Evolutionary conservation across 169 alveolate species (phyloP).

Genomic region (Cytauxzoon felis): DNA sequence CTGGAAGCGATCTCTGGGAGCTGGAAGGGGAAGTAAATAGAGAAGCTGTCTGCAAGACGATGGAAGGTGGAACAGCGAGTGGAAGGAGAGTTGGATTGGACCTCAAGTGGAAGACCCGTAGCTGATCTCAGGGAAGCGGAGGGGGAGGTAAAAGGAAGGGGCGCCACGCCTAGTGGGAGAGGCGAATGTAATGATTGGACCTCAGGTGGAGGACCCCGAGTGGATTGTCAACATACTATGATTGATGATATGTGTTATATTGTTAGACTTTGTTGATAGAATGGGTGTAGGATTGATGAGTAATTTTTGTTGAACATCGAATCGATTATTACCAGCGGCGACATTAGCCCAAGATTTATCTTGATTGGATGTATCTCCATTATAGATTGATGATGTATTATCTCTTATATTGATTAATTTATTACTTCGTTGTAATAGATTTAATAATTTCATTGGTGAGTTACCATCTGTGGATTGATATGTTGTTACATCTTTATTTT

Average conservation of each 20-base stretch:
- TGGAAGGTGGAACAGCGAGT: too few relatives aligned
- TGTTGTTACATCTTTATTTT: background rate
- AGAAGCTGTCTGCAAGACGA: too few relatives aligned
- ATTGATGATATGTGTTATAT: background rate
- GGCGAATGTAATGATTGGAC: too few relatives aligned
- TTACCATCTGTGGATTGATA: background rate
- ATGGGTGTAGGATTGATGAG: background rate
- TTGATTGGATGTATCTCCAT: background rate
- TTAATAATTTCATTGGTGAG: background rate
- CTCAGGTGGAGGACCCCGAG: too few relatives aligned
- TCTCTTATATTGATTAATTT: too few relatives aligned
- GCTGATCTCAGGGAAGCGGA: too few relatives aligned
- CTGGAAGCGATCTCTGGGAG: too few relatives aligned
- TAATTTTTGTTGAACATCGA: background rate
- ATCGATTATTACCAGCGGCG: slow-evolving; percentile 10
- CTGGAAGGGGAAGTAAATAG: too few relatives aligned
- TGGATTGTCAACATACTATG: slow-evolving; percentile 1
- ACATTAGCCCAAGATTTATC: slow-evolving; percentile 31
- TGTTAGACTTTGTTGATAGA: slow-evolving; percentile 4
- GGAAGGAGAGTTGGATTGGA: too few relatives aligned
- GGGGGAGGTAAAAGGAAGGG: too few relatives aligned
- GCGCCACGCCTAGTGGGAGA: background rate
- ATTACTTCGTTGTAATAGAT: background rate
- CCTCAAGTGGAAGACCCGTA: too few relatives aligned
- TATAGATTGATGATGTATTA: background rate